A percentile compares a stretch with the other conserved stretches of the same genome.
These are phyloP conservation scores for Candida tibetensis DNA, from an alignment of 805 yeast genomes.

Conservation along the genomic window DNA sequence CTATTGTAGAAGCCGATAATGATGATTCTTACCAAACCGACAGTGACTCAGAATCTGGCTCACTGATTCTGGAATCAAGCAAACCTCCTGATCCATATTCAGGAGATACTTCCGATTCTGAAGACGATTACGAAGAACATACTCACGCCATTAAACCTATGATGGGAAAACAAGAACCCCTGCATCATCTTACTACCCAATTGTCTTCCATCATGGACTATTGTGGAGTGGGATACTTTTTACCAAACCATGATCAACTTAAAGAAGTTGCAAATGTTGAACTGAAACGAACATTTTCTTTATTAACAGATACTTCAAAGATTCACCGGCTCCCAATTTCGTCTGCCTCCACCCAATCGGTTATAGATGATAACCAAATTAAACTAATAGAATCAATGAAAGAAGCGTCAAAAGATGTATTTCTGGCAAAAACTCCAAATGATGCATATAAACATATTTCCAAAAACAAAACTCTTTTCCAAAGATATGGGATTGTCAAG, in stretches of 20 bases:
- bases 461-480: slow-evolving; percentile 24
- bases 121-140: slow-evolving; percentile 26
- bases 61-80: slow-evolving; percentile 12
- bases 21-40: slow-evolving; percentile 6
- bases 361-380: slow-evolving; percentile 29
- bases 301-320: slow-evolving; percentile 20
- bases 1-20: slow-evolving; percentile 24
- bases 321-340: slow-evolving; percentile 25
- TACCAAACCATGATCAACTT: slow-evolving; percentile 15
- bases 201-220: slow-evolving; percentile 32
- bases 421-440: slow-evolving; percentile 10
- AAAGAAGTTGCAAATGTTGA: slow-evolving; percentile 29
- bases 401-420: slow-evolving; percentile 13
- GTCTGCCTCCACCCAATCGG: slow-evolving; percentile 21
- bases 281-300: slow-evolving; percentile 31
- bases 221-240: slow-evolving; percentile 27
- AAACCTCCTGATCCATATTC: slow-evolving; percentile 5
- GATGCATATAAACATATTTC: slow-evolving; percentile 4
- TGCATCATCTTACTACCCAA: slow-evolving; percentile 19
- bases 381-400: slow-evolving; percentile 21
- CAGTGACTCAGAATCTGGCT: slow-evolving; percentile 13
- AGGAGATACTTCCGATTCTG: slow-evolving; percentile 5
- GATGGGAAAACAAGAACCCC: slow-evolving; percentile 12
- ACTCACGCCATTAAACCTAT: slow-evolving; percentile 21
- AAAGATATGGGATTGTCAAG: slow-evolving; percentile 33